Evolutionary conservation across 2,329 filamentous ascomycete genomes (phyloP), one percentile per base, ranked within the genome.

Genomic region (Beauveria rudraprayagi): DNA sequence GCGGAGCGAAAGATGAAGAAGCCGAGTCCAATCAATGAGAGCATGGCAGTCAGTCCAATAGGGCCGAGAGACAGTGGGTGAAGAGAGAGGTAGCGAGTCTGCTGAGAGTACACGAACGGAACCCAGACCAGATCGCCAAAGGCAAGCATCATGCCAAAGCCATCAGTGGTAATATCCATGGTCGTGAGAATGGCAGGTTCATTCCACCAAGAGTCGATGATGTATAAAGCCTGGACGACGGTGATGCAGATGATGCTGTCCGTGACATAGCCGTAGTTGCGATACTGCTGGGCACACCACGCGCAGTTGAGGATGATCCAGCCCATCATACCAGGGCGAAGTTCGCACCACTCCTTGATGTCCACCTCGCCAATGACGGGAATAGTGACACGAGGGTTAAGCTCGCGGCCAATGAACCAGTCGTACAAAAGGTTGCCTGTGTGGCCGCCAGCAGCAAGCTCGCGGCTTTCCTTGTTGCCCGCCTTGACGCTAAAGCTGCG

Each of bases 121-220:
- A 97, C 83, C 93, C 93, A 97, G 64, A 89, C 90, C 6, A 97
- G 80, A 69, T 97, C 93, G 61, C 92, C 93, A 71, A 97, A 97
- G 2, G 90, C 81, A 40, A 97, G 82, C 93, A 97, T 97, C 78
- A 91, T 91, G 58, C 93, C 93, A 67, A 97, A 96, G 6, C 93
- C 93, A 68, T 97, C 93, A 47, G 87, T 90, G 56, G 88, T 96
- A 66, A 97, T 89, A 71, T 97, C 93, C 76, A 97, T 97, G 37
- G 92, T 97, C 1, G 92, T 97, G 65, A 97, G 78, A 64, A 97
- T 89, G 2, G 91, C 89, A 0, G 90, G 82, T 73, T 97, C 93
- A 83, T 93, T 94, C 78, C 87, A 92, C 65, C 91, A 85, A 8
- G 86, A 86, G 71, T 97, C 93, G 41, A 97, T 77, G 6, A 92